Base-by-base conservation (phyloP, 768 basidiomycete genomes). In the Agaricus bisporus region DNA sequence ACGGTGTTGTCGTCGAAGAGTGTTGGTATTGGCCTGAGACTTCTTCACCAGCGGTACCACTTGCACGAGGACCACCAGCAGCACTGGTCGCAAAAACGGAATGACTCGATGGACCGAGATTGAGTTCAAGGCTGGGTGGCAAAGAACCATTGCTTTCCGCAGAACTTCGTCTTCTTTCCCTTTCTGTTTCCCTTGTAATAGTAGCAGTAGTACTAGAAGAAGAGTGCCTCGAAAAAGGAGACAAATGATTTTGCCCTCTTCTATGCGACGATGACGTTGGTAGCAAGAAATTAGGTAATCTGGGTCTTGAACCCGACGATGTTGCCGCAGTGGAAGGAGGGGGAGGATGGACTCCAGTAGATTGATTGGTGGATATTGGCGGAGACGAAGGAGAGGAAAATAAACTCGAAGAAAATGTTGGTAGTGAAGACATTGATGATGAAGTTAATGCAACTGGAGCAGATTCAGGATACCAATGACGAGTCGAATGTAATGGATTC, bases 381-480 rank as follows among this genome's bases (percentile, higher is more conserved):
- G 52, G 45, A 11, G 52, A 41, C 38, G 44, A 44, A 29, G 44
- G 11, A 12, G 53, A 36, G 7, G 37, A 46, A 35, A 54, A 54
- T 12, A 48, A 29, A 22, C 7, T 54, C 22, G 53, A 54, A 14
- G 53, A 42, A 48, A 41, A 48, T 20, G 46, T 12, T 18, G 46
- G 52, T 22, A 17, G 18, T 12, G 37, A 17, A 7, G 44, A 8
- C 6, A 39, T 1, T 2, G 25, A 41, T 17, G 53, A 41, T 4
- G 39, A 42, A n/a, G 10, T 7, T 20, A 45, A 36, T 42, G 26
- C 37, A 3, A 32, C 20, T 35, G 45, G 37, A 39, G 37, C 28
- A 39, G 52, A 20, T 17, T 48, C 46, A 12, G 45, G 10, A 5
- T 52, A 41, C 51, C 51, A 45, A 20, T 43, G 51, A 9, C 41